Evolutionary conservation across 306 rosid genomes (phyloP), one percentile per base, ranked within the genome.

Genomic region (Begonia loranthoides): DNA sequence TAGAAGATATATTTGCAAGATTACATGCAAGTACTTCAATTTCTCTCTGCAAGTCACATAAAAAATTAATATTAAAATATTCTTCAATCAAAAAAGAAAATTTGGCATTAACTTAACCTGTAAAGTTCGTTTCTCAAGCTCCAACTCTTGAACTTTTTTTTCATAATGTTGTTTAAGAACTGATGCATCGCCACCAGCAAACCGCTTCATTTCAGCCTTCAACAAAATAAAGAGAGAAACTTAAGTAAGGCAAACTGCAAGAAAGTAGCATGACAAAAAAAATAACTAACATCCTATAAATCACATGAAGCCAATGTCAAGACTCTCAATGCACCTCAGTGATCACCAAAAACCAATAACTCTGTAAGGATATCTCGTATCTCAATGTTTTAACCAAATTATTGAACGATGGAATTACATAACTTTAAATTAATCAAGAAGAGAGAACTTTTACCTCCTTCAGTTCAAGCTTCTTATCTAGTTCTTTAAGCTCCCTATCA

Each of bases 141-240:
- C 99, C 64, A 90, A 71, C 58, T 90, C 99, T 19, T 64, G 73
- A 68, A 90, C 79, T 78, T 90, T 90, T 83, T 83, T 90, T 69
- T 90, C 97, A 61, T 78, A 90, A 75, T 81, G 94, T 38, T 78
- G 85, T 60, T 64, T 80, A 55, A 90, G 83, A 68, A 90, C 87
- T 11, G 94, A 70, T 46, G 93, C 54, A 58, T 86, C 82, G 10
- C 62, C 24, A 56, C 67, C 66, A 57, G 51, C 63, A 70, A 82
- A 65, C 72, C 54, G 79, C 75, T 85, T 90, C 95, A 90, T 90
- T 80, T 90, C 99, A 56, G 94, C 88, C 99, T 85, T 55, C 64
- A 67, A 38, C 61, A 62, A 28, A 60, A 43, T 46, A 61, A 38
- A 17, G 15, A 40, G 50, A 5, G 16, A 33, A 49, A n/a, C 0